Evolutionary conservation across 345 rosid species (phyloP).

Genomic region (Carallia brachiata): DNA sequence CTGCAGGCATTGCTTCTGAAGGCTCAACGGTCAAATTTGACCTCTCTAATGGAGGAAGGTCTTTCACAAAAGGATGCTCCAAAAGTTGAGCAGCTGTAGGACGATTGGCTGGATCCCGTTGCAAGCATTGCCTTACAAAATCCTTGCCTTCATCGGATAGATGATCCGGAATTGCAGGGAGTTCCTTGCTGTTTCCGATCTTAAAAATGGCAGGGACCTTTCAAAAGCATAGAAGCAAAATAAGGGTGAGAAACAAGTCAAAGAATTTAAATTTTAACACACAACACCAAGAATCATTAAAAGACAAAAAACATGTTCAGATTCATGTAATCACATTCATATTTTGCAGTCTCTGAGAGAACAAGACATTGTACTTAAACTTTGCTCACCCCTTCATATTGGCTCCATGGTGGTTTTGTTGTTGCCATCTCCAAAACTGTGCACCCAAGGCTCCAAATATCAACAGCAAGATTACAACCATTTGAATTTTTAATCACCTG

Average conservation of each 20-base stretch:
- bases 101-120: slow-evolving; percentile 6
- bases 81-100: slow-evolving; percentile 24
- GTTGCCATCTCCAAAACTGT: slow-evolving; percentile 87
- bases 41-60: neutral
- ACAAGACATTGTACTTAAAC: neutral
- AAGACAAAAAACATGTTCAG: neutral
- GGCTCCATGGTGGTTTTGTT: slow-evolving; percentile 81
- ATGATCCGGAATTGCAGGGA: slow-evolving; percentile 5
- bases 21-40: slow-evolving; percentile 20
- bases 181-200: slow-evolving; percentile 15
- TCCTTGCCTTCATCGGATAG: slow-evolving; percentile 5
- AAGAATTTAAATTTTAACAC: slow-evolving; percentile 7
- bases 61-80: slow-evolving; percentile 21
- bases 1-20: slow-evolving; percentile 38
- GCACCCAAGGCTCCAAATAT: slow-evolving; percentile 87
- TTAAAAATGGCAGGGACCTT: slow-evolving; percentile 24
- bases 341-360: neutral
- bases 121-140: slow-evolving; percentile 20
- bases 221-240: slow-evolving; percentile 1
- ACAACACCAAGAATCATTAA: neutral
- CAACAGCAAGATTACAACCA: slow-evolving; percentile 74
- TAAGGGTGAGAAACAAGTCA: neutral
- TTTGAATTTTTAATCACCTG: slow-evolving; percentile 65
- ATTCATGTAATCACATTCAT: neutral
- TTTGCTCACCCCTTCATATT: slow-evolving; percentile 69